phyloP scores from a whole-genome alignment of 805 yeast species.

The Wickerhamiella australiensis region DNA sequence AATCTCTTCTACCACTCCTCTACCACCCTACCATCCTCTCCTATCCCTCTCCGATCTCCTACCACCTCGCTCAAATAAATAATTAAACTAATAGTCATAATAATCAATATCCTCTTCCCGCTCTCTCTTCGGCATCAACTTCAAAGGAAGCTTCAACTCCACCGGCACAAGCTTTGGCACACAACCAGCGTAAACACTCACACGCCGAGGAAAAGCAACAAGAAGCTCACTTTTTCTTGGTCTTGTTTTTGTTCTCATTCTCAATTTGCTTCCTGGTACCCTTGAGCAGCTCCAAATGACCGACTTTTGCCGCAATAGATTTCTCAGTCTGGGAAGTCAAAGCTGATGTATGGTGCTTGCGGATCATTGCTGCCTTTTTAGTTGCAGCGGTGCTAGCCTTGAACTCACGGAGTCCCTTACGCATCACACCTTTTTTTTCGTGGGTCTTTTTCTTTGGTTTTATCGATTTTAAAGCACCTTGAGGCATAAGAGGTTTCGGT shows the following conservation, averaged over 20 bases:
- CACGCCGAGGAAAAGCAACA: slow-evolving; percentile 1
- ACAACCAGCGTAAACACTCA: neutral
- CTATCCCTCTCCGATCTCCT: too few relatives aligned
- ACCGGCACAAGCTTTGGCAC: neutral
- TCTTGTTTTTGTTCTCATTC: slow-evolving; percentile 32
- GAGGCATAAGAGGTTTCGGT: slow-evolving; percentile 32
- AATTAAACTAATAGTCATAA: neutral
- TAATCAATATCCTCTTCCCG: neutral
- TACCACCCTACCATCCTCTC: too few relatives aligned
- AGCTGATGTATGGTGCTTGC: slow-evolving; percentile 45
- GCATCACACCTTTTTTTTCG: slow-evolving; percentile 28
- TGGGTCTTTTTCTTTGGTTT: slow-evolving; percentile 15
- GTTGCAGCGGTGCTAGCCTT: slow-evolving; percentile 56
- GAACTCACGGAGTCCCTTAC: slow-evolving; percentile 39
- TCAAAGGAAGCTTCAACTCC: neutral
- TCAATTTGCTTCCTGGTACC: slow-evolving; percentile 82
- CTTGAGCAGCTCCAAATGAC: slow-evolving; percentile 81
- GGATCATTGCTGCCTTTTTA: slow-evolving; percentile 42
- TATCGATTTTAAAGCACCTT: slow-evolving; percentile 27
- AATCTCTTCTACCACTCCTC: too few relatives aligned
- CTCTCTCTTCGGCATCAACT: neutral
- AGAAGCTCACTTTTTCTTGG: neutral
- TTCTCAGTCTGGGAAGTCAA: slow-evolving; percentile 62
- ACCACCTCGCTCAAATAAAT: too few relatives aligned
- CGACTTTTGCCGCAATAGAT: slow-evolving; percentile 77